A percentile compares a stretch with the other conserved stretches of the same genome.
Conservation (phyloP, 352 stramenopile genomes). For the Halophytophthora batemanensis region DNA sequence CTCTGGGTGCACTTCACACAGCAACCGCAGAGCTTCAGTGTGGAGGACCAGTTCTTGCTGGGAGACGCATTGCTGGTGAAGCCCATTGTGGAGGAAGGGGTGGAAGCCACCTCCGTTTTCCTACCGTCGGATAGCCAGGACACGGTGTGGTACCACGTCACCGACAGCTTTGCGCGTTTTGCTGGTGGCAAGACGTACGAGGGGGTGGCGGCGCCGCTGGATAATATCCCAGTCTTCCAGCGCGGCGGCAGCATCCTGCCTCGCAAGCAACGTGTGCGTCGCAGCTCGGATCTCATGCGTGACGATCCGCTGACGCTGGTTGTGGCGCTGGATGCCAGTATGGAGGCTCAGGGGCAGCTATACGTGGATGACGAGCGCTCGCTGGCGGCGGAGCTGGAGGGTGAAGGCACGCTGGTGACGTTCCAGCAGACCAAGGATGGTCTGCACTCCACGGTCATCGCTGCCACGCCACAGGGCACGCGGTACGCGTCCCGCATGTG, state of each 20-base stretch:
- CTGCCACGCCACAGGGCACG: slow-evolving; percentile 24
- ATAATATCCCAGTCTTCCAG: slow-evolving; percentile 97
- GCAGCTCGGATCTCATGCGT: slow-evolving; percentile 94
- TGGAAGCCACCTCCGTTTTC: slow-evolving; percentile 83
- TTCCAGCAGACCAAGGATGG: slow-evolving; percentile 39
- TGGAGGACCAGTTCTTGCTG: slow-evolving; percentile 96
- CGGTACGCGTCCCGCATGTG: slow-evolving; percentile 51
- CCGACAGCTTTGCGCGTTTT: slow-evolving; percentile 55
- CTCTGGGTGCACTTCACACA: slow-evolving; percentile 96
- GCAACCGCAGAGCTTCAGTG: slow-evolving; percentile 72
- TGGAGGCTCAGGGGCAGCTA: slow-evolving; percentile 84
- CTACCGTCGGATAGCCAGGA: slow-evolving; percentile 64
- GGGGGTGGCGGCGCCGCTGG: slow-evolving; percentile 81
- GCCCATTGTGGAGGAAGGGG: slow-evolving; percentile 89
- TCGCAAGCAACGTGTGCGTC: slow-evolving; percentile 94
- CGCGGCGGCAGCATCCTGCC: slow-evolving; percentile 94
- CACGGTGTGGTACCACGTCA: slow-evolving; percentile 92
- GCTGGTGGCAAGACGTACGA: slow-evolving; percentile 52
- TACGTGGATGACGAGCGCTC: slow-evolving; percentile 98
- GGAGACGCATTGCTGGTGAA: slow-evolving; percentile 95
- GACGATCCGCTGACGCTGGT: slow-evolving; percentile 97
- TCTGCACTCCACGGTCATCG: slow-evolving; percentile 24
- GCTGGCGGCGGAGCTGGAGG: slow-evolving; percentile 54
- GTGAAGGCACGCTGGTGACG: slow-evolving; percentile 45
- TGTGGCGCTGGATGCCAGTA: slow-evolving; percentile 85